Conservation (phyloP, 2,329 filamentous ascomycete species). For the Emmonsiellopsis sp. region DNA sequence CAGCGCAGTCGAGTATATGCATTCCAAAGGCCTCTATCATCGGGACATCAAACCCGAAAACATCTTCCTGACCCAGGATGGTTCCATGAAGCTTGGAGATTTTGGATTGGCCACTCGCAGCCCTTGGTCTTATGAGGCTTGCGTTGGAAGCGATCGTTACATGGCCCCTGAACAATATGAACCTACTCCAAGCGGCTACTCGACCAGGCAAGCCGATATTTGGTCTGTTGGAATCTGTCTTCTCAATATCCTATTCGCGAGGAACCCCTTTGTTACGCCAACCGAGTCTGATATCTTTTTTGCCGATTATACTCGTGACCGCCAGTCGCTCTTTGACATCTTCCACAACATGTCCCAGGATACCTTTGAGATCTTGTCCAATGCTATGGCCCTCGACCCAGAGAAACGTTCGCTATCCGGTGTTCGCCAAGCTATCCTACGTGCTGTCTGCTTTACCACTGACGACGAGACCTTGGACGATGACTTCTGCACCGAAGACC, state of each 20-base stretch:
- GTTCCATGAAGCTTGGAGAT: constrained; percentile 91
- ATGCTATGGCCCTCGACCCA: constrained; percentile 87
- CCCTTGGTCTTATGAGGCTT: constrained; percentile 82
- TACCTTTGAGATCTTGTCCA: constrained; percentile 84
- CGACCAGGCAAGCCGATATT: constrained; percentile 84
- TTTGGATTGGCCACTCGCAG: constrained; percentile 89
- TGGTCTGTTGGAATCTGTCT: constrained; percentile 97
- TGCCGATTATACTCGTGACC: constrained; percentile 84
- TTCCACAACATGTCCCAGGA: constrained; percentile 99
- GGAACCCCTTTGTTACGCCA: constrained; percentile 89
- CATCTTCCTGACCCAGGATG: constrained; percentile 82
- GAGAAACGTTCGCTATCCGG: constrained; percentile 73
- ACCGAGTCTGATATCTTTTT: constrained; percentile 88
- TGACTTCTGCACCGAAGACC: constrained; percentile 83
- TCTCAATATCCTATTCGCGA: constrained; percentile 90
- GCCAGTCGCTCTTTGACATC: constrained; percentile 93
- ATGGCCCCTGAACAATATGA: constrained; percentile 99
- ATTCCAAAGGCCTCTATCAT: constrained; percentile 84
- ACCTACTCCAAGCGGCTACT: constrained; percentile 77
- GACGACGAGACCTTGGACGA: constrained; percentile 75
- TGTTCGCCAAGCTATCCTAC: constrained; percentile 67
- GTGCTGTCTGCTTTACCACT: constrained; percentile 84
- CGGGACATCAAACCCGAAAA: constrained; percentile 99
- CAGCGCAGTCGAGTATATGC: constrained; percentile 81
- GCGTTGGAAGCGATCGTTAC: constrained; percentile 94